Base-by-base conservation (phyloP, 2,329 filamentous ascomycete species). In the Fusarium domesticum region DNA sequence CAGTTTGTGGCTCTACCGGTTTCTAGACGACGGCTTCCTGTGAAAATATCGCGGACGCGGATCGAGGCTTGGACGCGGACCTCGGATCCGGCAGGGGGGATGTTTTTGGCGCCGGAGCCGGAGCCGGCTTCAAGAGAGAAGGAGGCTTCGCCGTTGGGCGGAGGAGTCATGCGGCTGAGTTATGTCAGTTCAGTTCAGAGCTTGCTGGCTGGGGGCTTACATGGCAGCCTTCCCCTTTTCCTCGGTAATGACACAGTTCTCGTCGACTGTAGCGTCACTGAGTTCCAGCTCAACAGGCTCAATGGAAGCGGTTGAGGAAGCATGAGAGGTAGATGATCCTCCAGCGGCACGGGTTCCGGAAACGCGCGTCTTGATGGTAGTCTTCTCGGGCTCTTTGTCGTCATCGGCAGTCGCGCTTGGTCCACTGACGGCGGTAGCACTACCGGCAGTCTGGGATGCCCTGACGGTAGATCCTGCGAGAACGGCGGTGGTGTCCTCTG, bases 161-260 rank as follows among this genome's bases (percentile, higher is more conserved):
- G 43, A 23, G 47, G 17, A 2, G 32, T 15, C 4, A 49, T 25
- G 11, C 34, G 18, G 32, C 47, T 49, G 6, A 3, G 3, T 7
- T 10, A 12, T 18, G 43, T 49, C 25, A 49, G 39, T 30, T 33
- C 11, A 16, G 19, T 4, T 4, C 6, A 35, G n/a, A n/a, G n/a
- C n/a, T n/a, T n/a, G n/a, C n/a, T n/a, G n/a, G n/a, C n/a, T n/a
- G n/a, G n/a, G n/a, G n/a, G 46, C 47, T 49, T 37, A 49, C 47
- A 49, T 39, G 14, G 32, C 47, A 18, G 7, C 17, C 23, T 47
- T 18, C 10, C 47, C 47, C n/a, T 43, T 20, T 25, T 46, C 37
- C 14, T 23, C 16, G 17, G 18, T 35, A 30, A 43, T 14, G n/a
- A 16, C 34, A 14, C 43, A 43, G n/a, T 49, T 43, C 14, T 37